A percentile compares a stretch with the other conserved stretches of the same genome.
Evolutionary conservation across 2,329 filamentous ascomycete species (phyloP).

Genomic region (Lachnum nothofagi): DNA sequence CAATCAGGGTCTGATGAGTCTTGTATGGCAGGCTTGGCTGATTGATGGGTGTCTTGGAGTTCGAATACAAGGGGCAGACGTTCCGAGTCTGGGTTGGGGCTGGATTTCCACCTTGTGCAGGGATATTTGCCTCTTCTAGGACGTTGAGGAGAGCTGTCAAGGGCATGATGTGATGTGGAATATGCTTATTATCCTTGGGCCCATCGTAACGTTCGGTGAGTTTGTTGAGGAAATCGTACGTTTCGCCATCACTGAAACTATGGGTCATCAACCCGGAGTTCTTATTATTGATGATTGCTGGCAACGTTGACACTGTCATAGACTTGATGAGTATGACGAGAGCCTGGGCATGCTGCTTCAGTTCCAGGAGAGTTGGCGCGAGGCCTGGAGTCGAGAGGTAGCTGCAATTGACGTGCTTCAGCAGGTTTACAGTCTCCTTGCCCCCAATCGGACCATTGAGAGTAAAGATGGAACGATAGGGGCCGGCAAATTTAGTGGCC

Average conservation of each 20-base stretch:
- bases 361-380: constrained; percentile 49
- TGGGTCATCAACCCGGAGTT: constrained; percentile 6
- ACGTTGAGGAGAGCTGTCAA: constrained; percentile 26
- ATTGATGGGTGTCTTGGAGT: constrained; percentile 3
- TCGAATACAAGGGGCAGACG: constrained; percentile 26
- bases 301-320: constrained; percentile 38
- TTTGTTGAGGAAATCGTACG: constrained; percentile 54
- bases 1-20: constrained; percentile 38
- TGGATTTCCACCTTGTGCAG: background rate
- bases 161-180: constrained; percentile 23
- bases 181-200: constrained; percentile 32
- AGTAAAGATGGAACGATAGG: constrained; percentile 17
- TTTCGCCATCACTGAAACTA: constrained; percentile 40
- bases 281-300: constrained; percentile 24
- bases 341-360: constrained; percentile 58
- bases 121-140: constrained; percentile 7
- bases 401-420: constrained; percentile 51
- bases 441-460: constrained; percentile 3
- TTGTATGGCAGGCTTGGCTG: constrained; percentile 24
- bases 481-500: constrained; percentile 7
- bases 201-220: constrained; percentile 43
- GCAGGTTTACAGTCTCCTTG: constrained; percentile 6
- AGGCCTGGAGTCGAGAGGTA: constrained; percentile 50
- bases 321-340: constrained; percentile 48
- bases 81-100: constrained; percentile 7